phyloP scores from a whole-genome alignment of 1,139 yeast species.

The Scheffersomyces illinoinensis region DNA sequence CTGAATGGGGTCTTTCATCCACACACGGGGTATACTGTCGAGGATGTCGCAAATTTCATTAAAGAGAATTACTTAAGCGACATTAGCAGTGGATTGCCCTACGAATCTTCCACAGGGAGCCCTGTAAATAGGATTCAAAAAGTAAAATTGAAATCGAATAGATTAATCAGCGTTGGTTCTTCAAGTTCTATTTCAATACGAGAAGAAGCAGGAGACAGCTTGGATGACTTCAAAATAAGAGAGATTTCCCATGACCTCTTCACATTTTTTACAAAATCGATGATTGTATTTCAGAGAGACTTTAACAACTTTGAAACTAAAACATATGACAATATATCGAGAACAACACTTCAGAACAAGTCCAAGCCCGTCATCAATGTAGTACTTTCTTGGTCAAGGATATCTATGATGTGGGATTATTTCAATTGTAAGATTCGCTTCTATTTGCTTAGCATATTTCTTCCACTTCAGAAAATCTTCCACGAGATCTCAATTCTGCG shows the following conservation, averaged over 20 bases:
- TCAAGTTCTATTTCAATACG: conserved; percentile 1
- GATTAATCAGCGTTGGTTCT: conserved; percentile 8
- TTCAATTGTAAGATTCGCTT: conserved; percentile 35
- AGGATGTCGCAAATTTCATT: conserved; percentile 32
- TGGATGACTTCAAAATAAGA: conserved; percentile 30
- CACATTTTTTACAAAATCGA: conserved; percentile 25
- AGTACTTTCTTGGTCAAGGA: conserved; percentile 7
- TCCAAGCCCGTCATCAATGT: neutral
- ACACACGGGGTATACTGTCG: conserved; percentile 27
- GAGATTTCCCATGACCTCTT: conserved; percentile 34
- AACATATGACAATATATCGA: neutral
- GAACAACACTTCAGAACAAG: neutral
- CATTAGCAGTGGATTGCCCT: neutral
- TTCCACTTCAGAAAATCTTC: conserved; percentile 27
- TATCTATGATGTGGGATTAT: conserved; percentile 27
- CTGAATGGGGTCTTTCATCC: conserved; percentile 22
- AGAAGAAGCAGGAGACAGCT: conserved; percentile 13
- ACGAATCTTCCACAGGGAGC: neutral
- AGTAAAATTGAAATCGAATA: conserved; percentile 7
- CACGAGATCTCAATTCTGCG: conserved; percentile 17
- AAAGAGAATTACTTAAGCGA: conserved; percentile 23
- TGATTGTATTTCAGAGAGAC: conserved; percentile 26
- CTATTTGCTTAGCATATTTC: conserved; percentile 29
- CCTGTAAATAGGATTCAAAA: neutral
- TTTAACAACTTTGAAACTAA: conserved; percentile 5